Evolutionary conservation across 169 alveolate genomes (phyloP).

Genomic region (Amoebophrya sp.): DNA sequence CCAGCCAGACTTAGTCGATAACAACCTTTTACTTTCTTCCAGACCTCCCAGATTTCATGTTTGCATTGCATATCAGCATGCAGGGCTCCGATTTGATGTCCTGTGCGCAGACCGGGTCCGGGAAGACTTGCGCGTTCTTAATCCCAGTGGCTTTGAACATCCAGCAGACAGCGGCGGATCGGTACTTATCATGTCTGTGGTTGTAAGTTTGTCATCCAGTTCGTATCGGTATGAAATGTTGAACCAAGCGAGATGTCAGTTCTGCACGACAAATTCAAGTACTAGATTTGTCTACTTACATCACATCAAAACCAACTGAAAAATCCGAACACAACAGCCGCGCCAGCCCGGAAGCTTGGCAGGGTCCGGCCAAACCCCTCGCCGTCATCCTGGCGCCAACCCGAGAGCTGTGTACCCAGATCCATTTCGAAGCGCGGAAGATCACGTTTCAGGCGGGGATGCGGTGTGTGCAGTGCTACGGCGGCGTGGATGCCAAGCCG

Average conservation of each 20-base stretch:
- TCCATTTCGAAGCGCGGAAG: constrained; percentile 70
- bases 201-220: neutral
- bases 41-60: too few species aligned
- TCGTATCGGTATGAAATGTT: neutral
- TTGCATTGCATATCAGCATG: too few species aligned
- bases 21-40: too few species aligned
- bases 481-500: constrained; percentile 77
- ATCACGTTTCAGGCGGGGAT: constrained; percentile 51
- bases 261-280: too few species aligned
- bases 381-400: constrained; percentile 88
- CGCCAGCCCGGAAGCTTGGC: neutral
- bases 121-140: constrained; percentile 93
- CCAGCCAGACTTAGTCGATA: too few species aligned
- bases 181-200: neutral
- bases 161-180: neutral
- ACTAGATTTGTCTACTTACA: too few species aligned
- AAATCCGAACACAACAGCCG: too few species aligned
- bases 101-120: constrained; percentile 94
- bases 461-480: constrained; percentile 72
- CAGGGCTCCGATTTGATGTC: constrained; percentile 86
- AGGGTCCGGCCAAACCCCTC: constrained; percentile 44
- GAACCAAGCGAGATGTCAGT: too few species aligned
- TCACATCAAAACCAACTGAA: too few species aligned
- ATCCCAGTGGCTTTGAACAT: constrained; percentile 65
- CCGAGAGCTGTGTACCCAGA: constrained; percentile 89